A percentile compares a stretch with the other conserved stretches of the same genome.
These are phyloP conservation scores for Colletotrichum magnum DNA, from an alignment of 2,329 filamentous ascomycete species.

Conservation along the genomic window DNA sequence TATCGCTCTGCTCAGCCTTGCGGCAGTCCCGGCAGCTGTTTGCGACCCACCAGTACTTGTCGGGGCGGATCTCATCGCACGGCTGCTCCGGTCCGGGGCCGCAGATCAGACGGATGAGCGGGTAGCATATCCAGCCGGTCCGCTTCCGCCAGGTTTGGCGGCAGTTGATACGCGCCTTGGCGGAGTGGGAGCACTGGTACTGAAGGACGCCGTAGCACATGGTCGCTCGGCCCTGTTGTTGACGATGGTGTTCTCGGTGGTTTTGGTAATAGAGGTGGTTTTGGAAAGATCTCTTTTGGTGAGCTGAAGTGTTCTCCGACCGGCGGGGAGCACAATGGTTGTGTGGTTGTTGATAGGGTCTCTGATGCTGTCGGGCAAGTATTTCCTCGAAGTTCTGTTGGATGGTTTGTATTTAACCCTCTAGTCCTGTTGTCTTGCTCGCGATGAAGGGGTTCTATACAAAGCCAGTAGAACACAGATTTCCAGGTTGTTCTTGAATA, in stretches of 20 bases:
- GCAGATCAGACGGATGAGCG: slow-evolving; percentile 25
- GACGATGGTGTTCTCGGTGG: not conserved
- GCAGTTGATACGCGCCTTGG: slow-evolving; percentile 17
- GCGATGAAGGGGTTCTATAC: not conserved
- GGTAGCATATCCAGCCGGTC: slow-evolving; percentile 22
- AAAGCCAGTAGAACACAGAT: not conserved
- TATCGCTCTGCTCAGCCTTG: slow-evolving; percentile 16
- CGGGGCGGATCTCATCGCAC: slow-evolving; percentile 16
- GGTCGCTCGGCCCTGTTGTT: not conserved
- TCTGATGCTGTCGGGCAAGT: not conserved
- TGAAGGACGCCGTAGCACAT: slow-evolving; percentile 37
- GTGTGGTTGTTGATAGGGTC: not conserved
- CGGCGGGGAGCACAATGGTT: not conserved
- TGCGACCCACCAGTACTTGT: not conserved
- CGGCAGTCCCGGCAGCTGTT: slow-evolving; percentile 24
- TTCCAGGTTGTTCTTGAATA: not conserved
- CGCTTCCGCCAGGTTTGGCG: slow-evolving; percentile 22
- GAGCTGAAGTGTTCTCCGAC: not conserved
- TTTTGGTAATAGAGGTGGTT: not conserved
- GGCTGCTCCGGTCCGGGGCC: slow-evolving; percentile 24
- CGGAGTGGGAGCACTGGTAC: slow-evolving; percentile 29
- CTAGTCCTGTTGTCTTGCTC: not conserved
- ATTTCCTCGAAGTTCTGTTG: not conserved
- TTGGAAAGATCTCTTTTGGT: not conserved
- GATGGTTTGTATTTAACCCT: slow-evolving; percentile 5